Percentiles rank a stretch among this genome's conserved stretches.
These are phyloP conservation scores for Escovopsis sp. DNA, from an alignment of 2,329 filamentous ascomycete genomes.

Conservation along the genomic window DNA sequence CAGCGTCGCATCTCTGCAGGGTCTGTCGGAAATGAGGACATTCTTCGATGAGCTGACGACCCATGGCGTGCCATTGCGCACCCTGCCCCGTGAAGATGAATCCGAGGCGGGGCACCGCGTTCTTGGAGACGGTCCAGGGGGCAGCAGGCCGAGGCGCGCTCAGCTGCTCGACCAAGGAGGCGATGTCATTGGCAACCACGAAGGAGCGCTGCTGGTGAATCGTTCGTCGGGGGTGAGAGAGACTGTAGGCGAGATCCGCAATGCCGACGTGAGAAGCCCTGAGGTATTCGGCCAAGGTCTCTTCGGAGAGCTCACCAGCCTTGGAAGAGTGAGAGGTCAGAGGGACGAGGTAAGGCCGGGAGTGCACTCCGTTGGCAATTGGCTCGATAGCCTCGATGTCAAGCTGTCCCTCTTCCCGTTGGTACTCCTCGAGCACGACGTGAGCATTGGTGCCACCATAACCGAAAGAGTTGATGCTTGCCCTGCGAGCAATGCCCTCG, in stretches of 20 bases:
- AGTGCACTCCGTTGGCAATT: constrained; percentile 1
- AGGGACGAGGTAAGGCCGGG: constrained; percentile 9
- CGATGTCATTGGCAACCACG: constrained; percentile 9
- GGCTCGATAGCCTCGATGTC: constrained; percentile 3
- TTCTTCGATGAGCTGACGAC: constrained; percentile 3
- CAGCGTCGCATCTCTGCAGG: constrained; percentile 10
- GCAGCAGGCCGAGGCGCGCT: constrained; percentile 7
- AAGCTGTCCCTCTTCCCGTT: not conserved
- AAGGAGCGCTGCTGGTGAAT: constrained; percentile 11
- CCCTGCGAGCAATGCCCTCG: constrained; percentile 7
- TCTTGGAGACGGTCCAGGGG: constrained; percentile 7
- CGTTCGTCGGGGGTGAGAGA: constrained; percentile 9
- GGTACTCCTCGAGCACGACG: constrained; percentile 9
- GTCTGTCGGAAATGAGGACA: not conserved
- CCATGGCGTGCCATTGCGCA: constrained; percentile 20
- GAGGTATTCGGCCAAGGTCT: constrained; percentile 9
- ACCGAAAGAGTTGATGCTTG: constrained; percentile 23
- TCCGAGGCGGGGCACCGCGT: not conserved
- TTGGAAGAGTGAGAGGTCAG: constrained; percentile 11
- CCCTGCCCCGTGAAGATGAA: constrained; percentile 20
- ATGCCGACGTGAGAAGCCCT: constrained; percentile 5
- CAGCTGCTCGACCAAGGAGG: constrained; percentile 7
- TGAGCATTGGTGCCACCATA: constrained; percentile 5
- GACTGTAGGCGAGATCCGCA: constrained; percentile 10
- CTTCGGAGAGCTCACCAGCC: constrained; percentile 10